Evolutionary conservation across 805 yeast species (phyloP).

Genomic region (Clavispora vitiphila): DNA sequence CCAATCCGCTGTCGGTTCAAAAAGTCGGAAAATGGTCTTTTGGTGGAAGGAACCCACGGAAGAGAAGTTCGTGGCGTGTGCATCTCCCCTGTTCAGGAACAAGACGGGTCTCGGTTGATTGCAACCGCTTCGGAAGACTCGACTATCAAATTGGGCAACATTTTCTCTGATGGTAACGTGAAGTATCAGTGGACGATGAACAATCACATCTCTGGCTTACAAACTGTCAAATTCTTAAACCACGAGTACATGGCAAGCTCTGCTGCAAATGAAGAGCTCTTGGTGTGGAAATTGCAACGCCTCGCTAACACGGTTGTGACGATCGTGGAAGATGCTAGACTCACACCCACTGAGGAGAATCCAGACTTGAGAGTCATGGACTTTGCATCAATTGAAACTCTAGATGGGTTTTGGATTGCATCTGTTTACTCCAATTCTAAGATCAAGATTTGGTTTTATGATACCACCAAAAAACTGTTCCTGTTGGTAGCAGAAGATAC

Average conservation of each 20-base stretch:
- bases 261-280: slow-evolving; percentile 86
- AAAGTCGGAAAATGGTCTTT: slow-evolving; percentile 19
- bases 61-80: slow-evolving; percentile 80
- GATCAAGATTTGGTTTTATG: slow-evolving; percentile 60
- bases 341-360: slow-evolving; percentile 50
- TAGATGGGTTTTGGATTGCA: slow-evolving; percentile 47
- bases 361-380: slow-evolving; percentile 93
- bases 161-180: slow-evolving; percentile 38
- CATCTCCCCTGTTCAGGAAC: slow-evolving; percentile 33
- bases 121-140: slow-evolving; percentile 91
- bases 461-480: slow-evolving; percentile 34
- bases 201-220: slow-evolving; percentile 86
- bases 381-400: slow-evolving; percentile 44
- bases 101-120: slow-evolving; percentile 37
- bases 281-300: slow-evolving; percentile 63
- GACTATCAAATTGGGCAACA: slow-evolving; percentile 52
- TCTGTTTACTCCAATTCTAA: slow-evolving; percentile 85
- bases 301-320: slow-evolving; percentile 35
- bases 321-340: slow-evolving; percentile 44
- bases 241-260: slow-evolving; percentile 43
- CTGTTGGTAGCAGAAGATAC: slow-evolving; percentile 39
- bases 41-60: slow-evolving; percentile 75
- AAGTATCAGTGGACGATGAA: slow-evolving; percentile 57
- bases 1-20: slow-evolving; percentile 16
- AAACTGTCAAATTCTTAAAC: slow-evolving; percentile 60